These are phyloP conservation scores for Hanseniaspora valbyensis DNA, from an alignment of 805 yeast genomes.

Conservation along the genomic window DNA sequence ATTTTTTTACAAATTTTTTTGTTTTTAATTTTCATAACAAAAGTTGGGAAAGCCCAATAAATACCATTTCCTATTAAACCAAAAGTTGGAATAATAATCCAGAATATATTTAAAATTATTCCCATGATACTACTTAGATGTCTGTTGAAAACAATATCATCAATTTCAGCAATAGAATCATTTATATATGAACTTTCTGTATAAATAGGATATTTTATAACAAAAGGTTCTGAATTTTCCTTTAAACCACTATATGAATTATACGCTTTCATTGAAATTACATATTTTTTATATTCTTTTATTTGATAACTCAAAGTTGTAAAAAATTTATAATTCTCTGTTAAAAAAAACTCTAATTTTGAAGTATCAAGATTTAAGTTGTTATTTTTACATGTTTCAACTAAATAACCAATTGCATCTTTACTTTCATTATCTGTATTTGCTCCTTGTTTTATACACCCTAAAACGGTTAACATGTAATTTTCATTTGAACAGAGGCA, in stretches of 20 bases:
- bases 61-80: constrained; percentile 25
- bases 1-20: constrained; percentile 24
- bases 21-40: constrained; percentile 22
- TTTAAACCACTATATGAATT: constrained; percentile 20
- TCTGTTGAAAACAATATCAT: constrained; percentile 26
- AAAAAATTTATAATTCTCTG: constrained; percentile 2
- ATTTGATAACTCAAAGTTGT: background rate
- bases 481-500: constrained; percentile 30
- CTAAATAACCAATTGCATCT: constrained; percentile 27
- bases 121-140: constrained; percentile 27
- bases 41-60: constrained; percentile 31
- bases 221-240: constrained; percentile 15
- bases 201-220: constrained; percentile 25
- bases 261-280: constrained; percentile 20
- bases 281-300: background rate
- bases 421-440: constrained; percentile 25
- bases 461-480: constrained; percentile 30
- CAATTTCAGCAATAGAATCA: constrained; percentile 25
- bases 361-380: constrained; percentile 23
- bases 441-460: constrained; percentile 29
- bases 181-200: constrained; percentile 23
- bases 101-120: constrained; percentile 24
- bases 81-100: constrained; percentile 26
- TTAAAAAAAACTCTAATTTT: constrained; percentile 25
- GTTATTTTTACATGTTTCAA: constrained; percentile 30